Conservation (phyloP, 2,329 filamentous ascomycete species). For the Ophiostoma sp. region DNA sequence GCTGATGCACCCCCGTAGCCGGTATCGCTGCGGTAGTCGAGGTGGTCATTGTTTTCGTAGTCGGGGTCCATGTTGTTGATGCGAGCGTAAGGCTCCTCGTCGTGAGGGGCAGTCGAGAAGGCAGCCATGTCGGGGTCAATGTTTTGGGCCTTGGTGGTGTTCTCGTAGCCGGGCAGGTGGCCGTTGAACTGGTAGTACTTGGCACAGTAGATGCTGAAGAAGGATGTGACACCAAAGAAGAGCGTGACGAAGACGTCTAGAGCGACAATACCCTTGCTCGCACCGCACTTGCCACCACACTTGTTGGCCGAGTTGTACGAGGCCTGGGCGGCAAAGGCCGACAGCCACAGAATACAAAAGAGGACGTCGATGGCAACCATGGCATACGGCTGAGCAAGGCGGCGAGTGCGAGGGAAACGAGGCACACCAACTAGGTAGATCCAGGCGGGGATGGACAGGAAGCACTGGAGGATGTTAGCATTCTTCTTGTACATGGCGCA, state of each 20-base stretch:
- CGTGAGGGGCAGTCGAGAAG: conserved; percentile 62
- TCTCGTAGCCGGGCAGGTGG: conserved; percentile 56
- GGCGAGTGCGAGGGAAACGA: conserved; percentile 56
- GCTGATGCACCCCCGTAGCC: conserved; percentile 22
- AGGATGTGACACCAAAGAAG: conserved; percentile 48
- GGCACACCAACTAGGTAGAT: conserved; percentile 61
- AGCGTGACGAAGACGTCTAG: conserved; percentile 51
- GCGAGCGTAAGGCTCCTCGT: conserved; percentile 60
- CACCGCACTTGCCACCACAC: conserved; percentile 52
- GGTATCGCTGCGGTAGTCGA: conserved; percentile 22
- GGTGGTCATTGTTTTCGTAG: conserved; percentile 20
- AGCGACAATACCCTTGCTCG: conserved; percentile 59
- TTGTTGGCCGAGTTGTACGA: conserved; percentile 53
- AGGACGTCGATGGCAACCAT: conserved; percentile 55
- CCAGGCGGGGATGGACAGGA: conserved; percentile 58
- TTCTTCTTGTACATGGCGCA: not conserved
- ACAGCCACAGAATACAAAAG: conserved; percentile 59
- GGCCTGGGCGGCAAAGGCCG: conserved; percentile 60
- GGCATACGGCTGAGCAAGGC: conserved; percentile 56
- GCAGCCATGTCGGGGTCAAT: conserved; percentile 65
- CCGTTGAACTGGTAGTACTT: conserved; percentile 59
- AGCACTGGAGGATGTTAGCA: conserved; percentile 45
- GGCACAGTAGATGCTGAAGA: conserved; percentile 55
- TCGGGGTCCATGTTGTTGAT: conserved; percentile 52
- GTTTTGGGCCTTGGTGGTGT: conserved; percentile 40